These are phyloP conservation scores for Singerocomus inundabilis DNA, from an alignment of 1,284 basidiomycete species.

Conservation along the genomic window DNA sequence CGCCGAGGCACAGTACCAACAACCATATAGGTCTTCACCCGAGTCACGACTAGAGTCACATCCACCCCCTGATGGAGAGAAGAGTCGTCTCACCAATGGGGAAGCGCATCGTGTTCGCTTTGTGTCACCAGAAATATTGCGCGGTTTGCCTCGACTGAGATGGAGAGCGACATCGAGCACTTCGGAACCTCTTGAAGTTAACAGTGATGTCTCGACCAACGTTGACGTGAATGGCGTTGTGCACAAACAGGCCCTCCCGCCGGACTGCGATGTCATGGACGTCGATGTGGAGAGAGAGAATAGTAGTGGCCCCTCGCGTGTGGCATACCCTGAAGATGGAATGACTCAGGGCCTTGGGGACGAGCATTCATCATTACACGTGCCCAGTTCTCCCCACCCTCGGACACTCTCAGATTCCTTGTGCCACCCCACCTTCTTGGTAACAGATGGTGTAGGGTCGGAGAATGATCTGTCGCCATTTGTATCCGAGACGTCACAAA, in stretches of 20 bases:
- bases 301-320: neutral
- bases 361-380: neutral
- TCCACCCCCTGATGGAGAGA: slow-evolving; percentile 12
- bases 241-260: neutral
- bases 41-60: slow-evolving; percentile 12
- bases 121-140: slow-evolving; percentile 30
- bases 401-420: neutral
- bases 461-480: neutral
- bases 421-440: neutral
- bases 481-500: neutral
- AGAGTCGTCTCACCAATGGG: slow-evolving; percentile 10
- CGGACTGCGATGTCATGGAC: slow-evolving; percentile 25
- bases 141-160: slow-evolving; percentile 15
- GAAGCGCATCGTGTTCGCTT: slow-evolving; percentile 32
- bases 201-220: neutral
- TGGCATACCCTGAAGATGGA: neutral
- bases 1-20: slow-evolving; percentile 27
- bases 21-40: slow-evolving; percentile 22
- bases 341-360: neutral
- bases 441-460: neutral
- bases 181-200: neutral
- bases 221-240: neutral
- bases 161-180: slow-evolving; percentile 1
- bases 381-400: slow-evolving; percentile 4
- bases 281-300: slow-evolving; percentile 17